Evolutionary conservation across 192 early-diverging fungal species (phyloP).

Genomic region (Entomortierella beljakovae): DNA sequence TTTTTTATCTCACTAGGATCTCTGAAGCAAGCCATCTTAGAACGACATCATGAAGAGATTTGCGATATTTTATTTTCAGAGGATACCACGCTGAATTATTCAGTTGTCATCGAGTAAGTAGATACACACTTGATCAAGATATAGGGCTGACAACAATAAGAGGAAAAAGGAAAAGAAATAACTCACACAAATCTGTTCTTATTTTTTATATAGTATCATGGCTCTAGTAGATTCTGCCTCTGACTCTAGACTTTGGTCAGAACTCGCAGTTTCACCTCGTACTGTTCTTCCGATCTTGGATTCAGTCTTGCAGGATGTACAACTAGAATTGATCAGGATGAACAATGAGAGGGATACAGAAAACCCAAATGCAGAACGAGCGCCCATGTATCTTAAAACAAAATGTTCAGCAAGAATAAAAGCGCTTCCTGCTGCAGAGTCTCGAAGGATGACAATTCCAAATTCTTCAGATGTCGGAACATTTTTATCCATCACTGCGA

Average conservation of each 20-base stretch:
- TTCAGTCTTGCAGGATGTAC: slow-evolving; percentile 36
- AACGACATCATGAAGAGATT: slow-evolving; percentile 32
- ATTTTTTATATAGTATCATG: slow-evolving; percentile 19
- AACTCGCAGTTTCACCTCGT: slow-evolving; percentile 30
- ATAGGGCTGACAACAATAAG: background rate
- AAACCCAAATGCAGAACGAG: background rate
- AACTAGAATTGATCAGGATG: slow-evolving; percentile 19
- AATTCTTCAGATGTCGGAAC: slow-evolving; percentile 68
- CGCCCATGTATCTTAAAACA: slow-evolving; percentile 32
- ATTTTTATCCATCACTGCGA: slow-evolving; percentile 70
- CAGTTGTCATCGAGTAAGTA: slow-evolving; percentile 47
- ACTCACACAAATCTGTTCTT: background rate
- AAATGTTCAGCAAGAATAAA: slow-evolving; percentile 41
- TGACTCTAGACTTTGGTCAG: slow-evolving; percentile 17
- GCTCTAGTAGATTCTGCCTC: slow-evolving; percentile 24
- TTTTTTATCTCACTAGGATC: background rate
- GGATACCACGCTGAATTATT: slow-evolving; percentile 39
- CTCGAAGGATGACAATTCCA: slow-evolving; percentile 63
- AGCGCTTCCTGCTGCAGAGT: slow-evolving; percentile 38
- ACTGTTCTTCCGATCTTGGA: slow-evolving; percentile 42
- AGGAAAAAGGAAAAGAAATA: background rate
- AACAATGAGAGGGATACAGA: slow-evolving; percentile 3
- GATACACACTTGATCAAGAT: no score
- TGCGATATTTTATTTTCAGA: slow-evolving; percentile 34
- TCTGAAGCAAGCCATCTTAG: slow-evolving; percentile 32